Evolutionary conservation across 163 green algal species (phyloP).

Genomic region (Trebouxia gelatinosa): DNA sequence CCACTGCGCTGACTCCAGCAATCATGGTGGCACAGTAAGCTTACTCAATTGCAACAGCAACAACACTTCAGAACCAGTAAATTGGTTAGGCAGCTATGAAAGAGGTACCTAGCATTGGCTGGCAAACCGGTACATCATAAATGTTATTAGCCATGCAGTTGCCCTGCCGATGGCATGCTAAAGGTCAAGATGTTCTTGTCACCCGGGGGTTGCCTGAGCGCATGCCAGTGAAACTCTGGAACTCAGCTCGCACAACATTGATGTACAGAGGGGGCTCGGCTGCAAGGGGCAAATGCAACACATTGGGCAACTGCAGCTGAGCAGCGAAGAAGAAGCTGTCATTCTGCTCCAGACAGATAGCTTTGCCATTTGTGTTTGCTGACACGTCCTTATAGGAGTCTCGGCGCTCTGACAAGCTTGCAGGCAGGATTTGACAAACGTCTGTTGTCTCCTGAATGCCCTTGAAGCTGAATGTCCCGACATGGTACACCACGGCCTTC

Average conservation of each 20-base stretch:
- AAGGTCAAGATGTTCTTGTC: not conserved
- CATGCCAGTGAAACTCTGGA: not conserved
- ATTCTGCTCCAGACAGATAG: slow-evolving; percentile 7
- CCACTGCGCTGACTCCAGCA: too few species aligned
- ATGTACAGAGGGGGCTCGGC: slow-evolving; percentile 21
- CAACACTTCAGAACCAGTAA: too few species aligned
- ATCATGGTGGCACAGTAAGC: too few species aligned
- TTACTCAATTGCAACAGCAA: too few species aligned
- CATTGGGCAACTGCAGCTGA: not conserved
- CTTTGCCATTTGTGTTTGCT: not conserved
- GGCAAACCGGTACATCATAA: too few species aligned
- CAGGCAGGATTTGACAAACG: slow-evolving; percentile 7
- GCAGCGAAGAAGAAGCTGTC: slow-evolving; percentile 11
- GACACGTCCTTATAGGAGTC: not conserved
- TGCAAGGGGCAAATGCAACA: slow-evolving; percentile 8
- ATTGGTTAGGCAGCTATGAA: too few species aligned
- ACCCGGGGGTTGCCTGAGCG: not conserved
- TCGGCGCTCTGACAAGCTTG: slow-evolving; percentile 12
- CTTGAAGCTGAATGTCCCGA: slow-evolving; percentile 18
- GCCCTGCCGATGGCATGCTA: too few species aligned
- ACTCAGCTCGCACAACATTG: not conserved
- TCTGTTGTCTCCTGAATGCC: not conserved
- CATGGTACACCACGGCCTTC: slow-evolving; percentile 4
- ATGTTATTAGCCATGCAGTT: too few species aligned
- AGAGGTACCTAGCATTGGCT: too few species aligned